Conservation (phyloP, 2,329 filamentous ascomycete species). For the Knoxdaviesia capensis region DNA sequence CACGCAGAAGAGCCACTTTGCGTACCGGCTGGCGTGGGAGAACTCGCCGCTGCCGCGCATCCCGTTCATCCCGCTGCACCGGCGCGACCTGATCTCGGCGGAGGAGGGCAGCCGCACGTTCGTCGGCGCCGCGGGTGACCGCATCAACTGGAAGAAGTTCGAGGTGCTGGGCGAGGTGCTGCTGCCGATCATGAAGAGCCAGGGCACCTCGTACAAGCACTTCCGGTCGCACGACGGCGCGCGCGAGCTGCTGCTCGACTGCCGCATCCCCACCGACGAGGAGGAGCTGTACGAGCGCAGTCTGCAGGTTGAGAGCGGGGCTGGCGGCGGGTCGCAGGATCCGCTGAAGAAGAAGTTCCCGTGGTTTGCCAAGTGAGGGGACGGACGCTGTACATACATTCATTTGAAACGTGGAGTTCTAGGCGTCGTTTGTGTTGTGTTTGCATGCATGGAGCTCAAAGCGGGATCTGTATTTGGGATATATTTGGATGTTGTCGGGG, state of each 20-base stretch:
- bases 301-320: conserved; percentile 32
- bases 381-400: too few relatives aligned
- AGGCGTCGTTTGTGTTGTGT: too few relatives aligned
- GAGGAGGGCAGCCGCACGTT: conserved; percentile 87
- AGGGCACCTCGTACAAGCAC: conserved; percentile 63
- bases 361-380: conserved; percentile 34
- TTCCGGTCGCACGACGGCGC: conserved; percentile 49
- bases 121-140: conserved; percentile 32
- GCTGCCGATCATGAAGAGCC: conserved; percentile 76
- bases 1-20: conserved; percentile 77
- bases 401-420: too few relatives aligned
- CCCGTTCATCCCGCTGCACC: conserved; percentile 78
- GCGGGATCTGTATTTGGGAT: too few relatives aligned
- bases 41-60: conserved; percentile 82
- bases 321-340: conserved; percentile 21
- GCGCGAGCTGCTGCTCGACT: conserved; percentile 59
- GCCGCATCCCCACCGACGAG: conserved; percentile 64
- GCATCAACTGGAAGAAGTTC: conserved; percentile 97
- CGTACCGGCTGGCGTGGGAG: conserved; percentile 94
- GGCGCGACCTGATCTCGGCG: conserved; percentile 75
- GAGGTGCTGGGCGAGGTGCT: conserved; percentile 88
- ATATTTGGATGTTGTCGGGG: too few relatives aligned
- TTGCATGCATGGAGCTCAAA: too few relatives aligned
- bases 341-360: conserved; percentile 43
- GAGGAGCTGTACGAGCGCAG: conserved; percentile 54